Evolutionary conservation across 345 rosid species (phyloP).

Genomic region (Laguncularia racemosa): DNA sequence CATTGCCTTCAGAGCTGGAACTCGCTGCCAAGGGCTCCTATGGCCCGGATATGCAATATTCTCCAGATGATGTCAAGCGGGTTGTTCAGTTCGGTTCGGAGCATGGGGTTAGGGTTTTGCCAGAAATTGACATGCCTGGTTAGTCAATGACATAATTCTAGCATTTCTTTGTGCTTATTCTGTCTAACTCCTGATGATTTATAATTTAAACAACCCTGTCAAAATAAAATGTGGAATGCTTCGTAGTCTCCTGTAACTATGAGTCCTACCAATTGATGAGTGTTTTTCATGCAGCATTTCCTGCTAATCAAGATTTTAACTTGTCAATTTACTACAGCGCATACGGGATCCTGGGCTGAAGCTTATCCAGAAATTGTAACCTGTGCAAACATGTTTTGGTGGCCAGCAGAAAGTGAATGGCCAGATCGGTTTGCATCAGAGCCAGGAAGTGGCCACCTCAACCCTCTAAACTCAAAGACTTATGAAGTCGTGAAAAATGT

Average conservation of each 20-base stretch:
- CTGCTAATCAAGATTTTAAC: background rate
- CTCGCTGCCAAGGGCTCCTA: constrained; percentile 73
- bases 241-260: too few relatives aligned
- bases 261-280: too few relatives aligned
- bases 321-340: constrained; percentile 21
- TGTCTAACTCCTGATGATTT: background rate
- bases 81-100: constrained; percentile 63
- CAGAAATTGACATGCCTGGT: constrained; percentile 90
- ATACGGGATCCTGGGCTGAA: constrained; percentile 85
- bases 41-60: constrained; percentile 48
- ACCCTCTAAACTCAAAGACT: constrained; percentile 67
- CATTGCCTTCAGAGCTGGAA: constrained; percentile 68
- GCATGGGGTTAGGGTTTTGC: constrained; percentile 74
- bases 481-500: constrained; percentile 60
- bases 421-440: constrained; percentile 61
- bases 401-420: constrained; percentile 52
- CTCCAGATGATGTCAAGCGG: constrained; percentile 41
- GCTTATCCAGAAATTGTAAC: constrained; percentile 77
- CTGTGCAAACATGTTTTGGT: constrained; percentile 90
- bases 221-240: too few relatives aligned
- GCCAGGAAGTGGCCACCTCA: constrained; percentile 86
- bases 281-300: background rate
- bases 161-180: background rate
- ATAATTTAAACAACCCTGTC: too few relatives aligned
- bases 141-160: constrained; percentile 8